These are phyloP conservation scores for Leccinum pseudoinsigne DNA, from an alignment of 1,284 basidiomycete genomes.

Conservation along the genomic window DNA sequence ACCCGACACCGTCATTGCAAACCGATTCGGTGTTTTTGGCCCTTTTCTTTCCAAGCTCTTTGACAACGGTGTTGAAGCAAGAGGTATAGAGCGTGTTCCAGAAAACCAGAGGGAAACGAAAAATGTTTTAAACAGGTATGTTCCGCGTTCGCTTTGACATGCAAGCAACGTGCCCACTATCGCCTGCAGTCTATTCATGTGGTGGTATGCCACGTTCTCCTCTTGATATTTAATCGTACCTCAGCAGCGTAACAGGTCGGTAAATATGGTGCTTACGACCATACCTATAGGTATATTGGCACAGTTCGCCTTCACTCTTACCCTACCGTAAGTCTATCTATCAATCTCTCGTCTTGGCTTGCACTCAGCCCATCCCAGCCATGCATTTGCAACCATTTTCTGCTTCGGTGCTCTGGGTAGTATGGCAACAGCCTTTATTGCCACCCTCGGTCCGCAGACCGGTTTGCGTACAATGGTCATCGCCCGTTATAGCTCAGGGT, in stretches of 20 bases:
- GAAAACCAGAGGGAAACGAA: slow-evolving; percentile 47
- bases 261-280: slow-evolving; percentile 50
- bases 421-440: slow-evolving; percentile 48
- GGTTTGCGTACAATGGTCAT: slow-evolving; percentile 66
- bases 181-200: slow-evolving; percentile 43
- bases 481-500: slow-evolving; percentile 56
- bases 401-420: slow-evolving; percentile 46
- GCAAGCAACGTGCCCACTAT: slow-evolving; percentile 19
- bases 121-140: slow-evolving; percentile 51
- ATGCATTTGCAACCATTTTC: slow-evolving; percentile 43
- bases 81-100: slow-evolving; percentile 52
- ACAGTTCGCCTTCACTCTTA: slow-evolving; percentile 52
- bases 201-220: slow-evolving; percentile 40
- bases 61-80: slow-evolving; percentile 47
- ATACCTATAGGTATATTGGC: slow-evolving; percentile 60
- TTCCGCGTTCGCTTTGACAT: background rate
- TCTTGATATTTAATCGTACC: background rate
- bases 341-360: background rate
- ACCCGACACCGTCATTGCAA: slow-evolving; percentile 36
- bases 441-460: slow-evolving; percentile 59
- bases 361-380: slow-evolving; percentile 29
- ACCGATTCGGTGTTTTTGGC: slow-evolving; percentile 39
- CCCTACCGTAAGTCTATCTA: slow-evolving; percentile 41
- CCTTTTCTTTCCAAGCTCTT: slow-evolving; percentile 42
- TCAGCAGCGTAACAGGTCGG: slow-evolving; percentile 37